These are phyloP conservation scores for Xylariales sp. DNA, from an alignment of 2,329 filamentous ascomycete species.

Conservation along the genomic window DNA sequence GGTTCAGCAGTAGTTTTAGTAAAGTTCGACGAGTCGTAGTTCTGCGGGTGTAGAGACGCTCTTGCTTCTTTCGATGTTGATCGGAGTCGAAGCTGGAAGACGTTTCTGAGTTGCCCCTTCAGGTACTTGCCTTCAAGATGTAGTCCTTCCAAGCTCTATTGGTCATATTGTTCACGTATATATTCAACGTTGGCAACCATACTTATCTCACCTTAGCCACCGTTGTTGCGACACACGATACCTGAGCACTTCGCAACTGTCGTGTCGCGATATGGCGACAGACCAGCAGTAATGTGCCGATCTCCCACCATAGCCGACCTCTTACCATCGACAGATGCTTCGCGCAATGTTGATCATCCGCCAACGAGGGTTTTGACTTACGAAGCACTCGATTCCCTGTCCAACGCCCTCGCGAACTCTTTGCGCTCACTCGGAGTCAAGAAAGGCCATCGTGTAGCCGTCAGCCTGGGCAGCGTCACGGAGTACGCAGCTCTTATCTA, in stretches of 20 bases:
- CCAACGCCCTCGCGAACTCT: conserved; percentile 70
- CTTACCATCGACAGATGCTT: conserved; percentile 13
- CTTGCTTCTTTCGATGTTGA: too few species aligned
- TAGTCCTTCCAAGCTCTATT: too few species aligned
- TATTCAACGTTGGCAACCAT: too few species aligned
- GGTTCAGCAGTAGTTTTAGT: background rate
- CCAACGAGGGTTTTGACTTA: conserved; percentile 71
- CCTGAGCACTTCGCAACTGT: conserved; percentile 66
- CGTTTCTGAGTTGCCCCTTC: too few species aligned
- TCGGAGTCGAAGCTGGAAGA: too few species aligned
- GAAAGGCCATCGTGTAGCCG: conserved; percentile 80
- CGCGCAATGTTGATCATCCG: conserved; percentile 47
- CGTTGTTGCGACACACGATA: conserved; percentile 63
- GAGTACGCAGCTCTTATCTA: conserved; percentile 85
- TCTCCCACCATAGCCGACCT: conserved; percentile 29
- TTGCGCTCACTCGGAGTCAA: conserved; percentile 65
- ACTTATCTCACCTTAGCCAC: conserved; percentile 54
- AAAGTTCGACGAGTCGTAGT: too few species aligned
- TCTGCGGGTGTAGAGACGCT: too few species aligned
- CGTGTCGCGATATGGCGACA: conserved; percentile 61
- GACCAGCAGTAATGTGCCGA: conserved; percentile 51
- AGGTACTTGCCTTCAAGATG: too few species aligned
- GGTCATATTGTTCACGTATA: too few species aligned
- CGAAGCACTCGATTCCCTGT: conserved; percentile 65
- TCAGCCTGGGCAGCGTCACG: conserved; percentile 78